A percentile compares a stretch with the other conserved stretches of the same genome.
Evolutionary conservation across 495 filamentous ascomycete genomes (phyloP).

Genomic region (Aspergillus incahuasiensis): DNA sequence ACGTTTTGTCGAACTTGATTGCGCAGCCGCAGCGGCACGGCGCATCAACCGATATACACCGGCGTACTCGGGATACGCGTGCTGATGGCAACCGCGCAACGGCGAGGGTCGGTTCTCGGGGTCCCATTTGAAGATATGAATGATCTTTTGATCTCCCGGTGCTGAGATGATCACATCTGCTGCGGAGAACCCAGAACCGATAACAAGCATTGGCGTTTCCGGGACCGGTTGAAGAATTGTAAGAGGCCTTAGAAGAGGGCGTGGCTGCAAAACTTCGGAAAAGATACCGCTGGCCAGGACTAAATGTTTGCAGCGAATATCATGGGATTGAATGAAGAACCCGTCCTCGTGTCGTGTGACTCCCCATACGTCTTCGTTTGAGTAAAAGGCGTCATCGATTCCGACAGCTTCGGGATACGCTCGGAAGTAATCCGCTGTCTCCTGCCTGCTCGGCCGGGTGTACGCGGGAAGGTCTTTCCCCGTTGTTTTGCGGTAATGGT

Average conservation of each 20-base stretch:
- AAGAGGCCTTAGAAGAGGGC: constrained; percentile 43
- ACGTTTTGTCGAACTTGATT: constrained; percentile 12
- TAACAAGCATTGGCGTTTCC: constrained; percentile 45
- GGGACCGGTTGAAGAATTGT: constrained; percentile 22
- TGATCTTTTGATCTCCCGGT: constrained; percentile 44
- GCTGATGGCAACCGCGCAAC: constrained; percentile 56
- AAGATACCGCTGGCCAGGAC: constrained; percentile 64
- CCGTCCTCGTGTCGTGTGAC: constrained; percentile 45
- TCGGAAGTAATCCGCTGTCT: constrained; percentile 56
- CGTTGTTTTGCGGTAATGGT: constrained; percentile 43
- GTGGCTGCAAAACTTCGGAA: constrained; percentile 50
- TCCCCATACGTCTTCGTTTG: constrained; percentile 35
- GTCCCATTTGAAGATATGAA: constrained; percentile 62
- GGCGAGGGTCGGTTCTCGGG: constrained; percentile 54
- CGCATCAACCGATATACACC: constrained; percentile 63
- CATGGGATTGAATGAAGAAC: constrained; percentile 50
- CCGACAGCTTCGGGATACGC: constrained; percentile 51
- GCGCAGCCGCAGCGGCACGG: constrained; percentile 35
- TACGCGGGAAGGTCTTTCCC: constrained; percentile 47
- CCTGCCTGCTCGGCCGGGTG: constrained; percentile 52
- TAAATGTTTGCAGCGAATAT: constrained; percentile 54
- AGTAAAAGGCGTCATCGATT: constrained; percentile 50
- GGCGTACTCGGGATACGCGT: constrained; percentile 65
- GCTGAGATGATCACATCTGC: constrained; percentile 60
- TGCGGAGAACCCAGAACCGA: constrained; percentile 63